Base-by-base conservation (phyloP, 1,139 yeast genomes). In the Geotrichum histeridarum region DNA sequence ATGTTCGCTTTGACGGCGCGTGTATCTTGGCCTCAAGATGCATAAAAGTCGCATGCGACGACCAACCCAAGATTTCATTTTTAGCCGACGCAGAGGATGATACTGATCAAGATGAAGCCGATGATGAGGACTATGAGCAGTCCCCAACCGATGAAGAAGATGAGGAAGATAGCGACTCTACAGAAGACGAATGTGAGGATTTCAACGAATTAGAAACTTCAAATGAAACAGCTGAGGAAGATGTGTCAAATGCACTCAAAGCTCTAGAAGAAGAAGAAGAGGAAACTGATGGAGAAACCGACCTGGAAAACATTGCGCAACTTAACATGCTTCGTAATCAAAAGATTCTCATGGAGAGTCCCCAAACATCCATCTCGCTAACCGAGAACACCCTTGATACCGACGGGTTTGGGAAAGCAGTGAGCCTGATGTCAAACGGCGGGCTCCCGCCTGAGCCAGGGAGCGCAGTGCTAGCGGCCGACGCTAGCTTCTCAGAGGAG, bases 11-110 rank as follows among this genome's bases (percentile, higher is more conserved):
- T 17, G 43, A 42, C 17, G 41, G 38, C n/a, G 43, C 15, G 11
- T 51, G 44, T 36, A 39, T 41, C 33, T 47, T 47, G 3, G 54
- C 54, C 7, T 51, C 51, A 6, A 31, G 54, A 22, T 33, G 37
- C 14, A 38, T 47, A n/a, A 37, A 47, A 27, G 15, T 18, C 32
- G 39, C 22, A 8, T 9, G 14, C 12, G 43, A 47, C 27, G 43
- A 37, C 11, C 31, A 22, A 27, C 43, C 43, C 8, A 11, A 6
- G 8, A n/a, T 27, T 12, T 8, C 50, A n/a, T 15, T 33, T 33
- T 37, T 18, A n/a, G 43, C 15, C 15, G 43, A 14, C 27, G 42
- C 35, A 8, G 50, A 47, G 8, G 43, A 47, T 14, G 48, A 46
- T 32, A 39, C 41, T n/a, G 42, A 33, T 8, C 38, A 41, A 8